Evolutionary conservation across 2,329 filamentous ascomycete species (phyloP).

Genomic region (Fusarium abutilonis): DNA sequence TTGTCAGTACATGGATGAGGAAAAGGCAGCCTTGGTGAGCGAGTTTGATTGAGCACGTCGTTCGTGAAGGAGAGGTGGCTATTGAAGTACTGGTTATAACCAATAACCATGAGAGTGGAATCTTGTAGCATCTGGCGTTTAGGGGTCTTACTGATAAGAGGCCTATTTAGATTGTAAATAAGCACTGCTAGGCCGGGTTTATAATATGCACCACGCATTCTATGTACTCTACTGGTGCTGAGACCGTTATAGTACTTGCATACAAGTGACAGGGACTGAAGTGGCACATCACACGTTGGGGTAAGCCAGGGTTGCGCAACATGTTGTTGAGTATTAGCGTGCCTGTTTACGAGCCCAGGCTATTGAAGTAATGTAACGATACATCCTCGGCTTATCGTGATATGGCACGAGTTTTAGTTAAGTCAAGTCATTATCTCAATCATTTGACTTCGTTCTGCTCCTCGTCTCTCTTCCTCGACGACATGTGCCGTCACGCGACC

Average conservation of each 20-base stretch:
- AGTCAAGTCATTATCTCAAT: slow-evolving; percentile 1
- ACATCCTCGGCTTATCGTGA: slow-evolving; percentile 24
- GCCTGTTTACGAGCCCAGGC: background rate
- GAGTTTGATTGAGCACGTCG: slow-evolving; percentile 12
- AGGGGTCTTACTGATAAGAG: background rate
- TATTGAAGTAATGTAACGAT: slow-evolving; percentile 23
- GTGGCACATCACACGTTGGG: slow-evolving; percentile 28
- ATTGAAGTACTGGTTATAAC: background rate
- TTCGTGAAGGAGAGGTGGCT: too few species aligned
- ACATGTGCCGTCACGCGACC: slow-evolving; percentile 41
- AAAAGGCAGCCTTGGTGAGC: slow-evolving; percentile 39
- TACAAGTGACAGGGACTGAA: slow-evolving; percentile 21
- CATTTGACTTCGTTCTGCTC: slow-evolving; percentile 2
- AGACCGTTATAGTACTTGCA: background rate
- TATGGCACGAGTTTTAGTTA: slow-evolving; percentile 1
- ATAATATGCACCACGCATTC: background rate
- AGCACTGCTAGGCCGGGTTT: background rate
- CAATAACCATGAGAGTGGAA: background rate
- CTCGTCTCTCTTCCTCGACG: slow-evolving; percentile 10
- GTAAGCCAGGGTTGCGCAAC: slow-evolving; percentile 24
- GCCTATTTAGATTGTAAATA: background rate
- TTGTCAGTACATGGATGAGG: slow-evolving; percentile 33
- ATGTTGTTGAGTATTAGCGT: slow-evolving; percentile 41
- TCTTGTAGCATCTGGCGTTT: background rate
- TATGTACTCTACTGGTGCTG: background rate